Conservation (phyloP, 306 rosid genomes). For the Boehmeria nivea region DNA sequence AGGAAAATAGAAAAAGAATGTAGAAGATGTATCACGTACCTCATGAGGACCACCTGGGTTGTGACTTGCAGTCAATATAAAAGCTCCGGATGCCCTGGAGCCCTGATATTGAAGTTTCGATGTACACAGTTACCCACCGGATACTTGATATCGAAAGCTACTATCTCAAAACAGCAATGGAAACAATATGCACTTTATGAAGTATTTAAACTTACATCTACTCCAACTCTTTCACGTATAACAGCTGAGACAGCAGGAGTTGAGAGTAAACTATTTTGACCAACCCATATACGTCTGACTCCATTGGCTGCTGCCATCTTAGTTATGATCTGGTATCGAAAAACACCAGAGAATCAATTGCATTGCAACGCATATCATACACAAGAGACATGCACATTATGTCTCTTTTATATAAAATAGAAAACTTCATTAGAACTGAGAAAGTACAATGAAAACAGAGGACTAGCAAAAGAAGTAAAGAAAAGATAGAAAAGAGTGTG, state of each 20-base stretch:
- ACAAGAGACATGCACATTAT: too few species aligned
- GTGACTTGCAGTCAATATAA: constrained; percentile 98
- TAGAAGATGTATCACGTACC: constrained; percentile 29
- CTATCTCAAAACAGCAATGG: not conserved
- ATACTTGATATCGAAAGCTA: too few species aligned
- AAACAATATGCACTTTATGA: not conserved
- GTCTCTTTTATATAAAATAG: not conserved
- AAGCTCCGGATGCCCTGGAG: constrained; percentile 85
- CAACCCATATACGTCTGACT: constrained; percentile 85
- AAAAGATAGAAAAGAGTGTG: not conserved
- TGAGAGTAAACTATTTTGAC: constrained; percentile 92
- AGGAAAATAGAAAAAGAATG: not conserved
- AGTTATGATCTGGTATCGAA: constrained; percentile 59
- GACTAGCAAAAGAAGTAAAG: constrained; percentile 8
- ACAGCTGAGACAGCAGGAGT: constrained; percentile 99
- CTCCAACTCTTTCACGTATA: constrained; percentile 88
- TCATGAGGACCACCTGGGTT: constrained; percentile 98
- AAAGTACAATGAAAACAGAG: too few species aligned
- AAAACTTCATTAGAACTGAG: too few species aligned
- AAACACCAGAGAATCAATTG: constrained; percentile 7
- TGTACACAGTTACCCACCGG: not conserved
- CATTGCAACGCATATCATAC: not conserved
- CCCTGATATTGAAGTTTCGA: constrained; percentile 52
- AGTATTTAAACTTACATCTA: constrained; percentile 54
- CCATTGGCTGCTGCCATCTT: constrained; percentile 97